Evolutionary conservation across 257 asterid genomes (phyloP).

Genomic region (Anisodus tanguticus): DNA sequence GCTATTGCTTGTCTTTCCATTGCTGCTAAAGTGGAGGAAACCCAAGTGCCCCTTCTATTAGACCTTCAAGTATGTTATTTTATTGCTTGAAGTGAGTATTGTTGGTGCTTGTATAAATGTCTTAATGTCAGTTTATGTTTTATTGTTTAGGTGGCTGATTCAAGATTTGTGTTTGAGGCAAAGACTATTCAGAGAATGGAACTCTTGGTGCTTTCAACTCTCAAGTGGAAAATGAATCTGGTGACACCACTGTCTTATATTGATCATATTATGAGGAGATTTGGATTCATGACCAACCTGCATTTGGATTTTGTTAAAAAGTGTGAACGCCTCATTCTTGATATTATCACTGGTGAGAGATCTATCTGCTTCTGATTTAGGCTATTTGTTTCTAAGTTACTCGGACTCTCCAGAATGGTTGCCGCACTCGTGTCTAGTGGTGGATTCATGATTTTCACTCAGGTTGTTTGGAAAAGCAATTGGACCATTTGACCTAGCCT

Average conservation of each 20-base stretch:
- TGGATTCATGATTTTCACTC: too few relatives aligned
- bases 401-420: too few relatives aligned
- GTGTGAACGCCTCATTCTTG: conserved; percentile 70
- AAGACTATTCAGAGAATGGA: conserved; percentile 93
- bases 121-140: conserved; percentile 35
- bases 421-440: too few relatives aligned
- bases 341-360: conserved; percentile 63
- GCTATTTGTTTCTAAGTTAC: not conserved
- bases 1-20: conserved; percentile 91
- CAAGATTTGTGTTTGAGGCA: conserved; percentile 75
- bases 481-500: too few relatives aligned
- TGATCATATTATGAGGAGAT: conserved; percentile 86
- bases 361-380: conserved; percentile 23
- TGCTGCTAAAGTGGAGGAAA: conserved; percentile 98
- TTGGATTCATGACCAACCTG: conserved; percentile 52
- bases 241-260: conserved; percentile 83
- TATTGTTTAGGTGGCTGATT: conserved; percentile 62
- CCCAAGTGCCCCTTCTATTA: conserved; percentile 78
- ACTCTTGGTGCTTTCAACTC: conserved; percentile 72
- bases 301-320: conserved; percentile 65
- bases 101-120: conserved; percentile 46
- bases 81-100: conserved; percentile 27
- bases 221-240: conserved; percentile 83
- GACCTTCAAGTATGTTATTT: conserved; percentile 76
- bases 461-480: too few relatives aligned